phyloP scores from a whole-genome alignment of 345 rosid genomes.

The Eucalyptus marginata region DNA sequence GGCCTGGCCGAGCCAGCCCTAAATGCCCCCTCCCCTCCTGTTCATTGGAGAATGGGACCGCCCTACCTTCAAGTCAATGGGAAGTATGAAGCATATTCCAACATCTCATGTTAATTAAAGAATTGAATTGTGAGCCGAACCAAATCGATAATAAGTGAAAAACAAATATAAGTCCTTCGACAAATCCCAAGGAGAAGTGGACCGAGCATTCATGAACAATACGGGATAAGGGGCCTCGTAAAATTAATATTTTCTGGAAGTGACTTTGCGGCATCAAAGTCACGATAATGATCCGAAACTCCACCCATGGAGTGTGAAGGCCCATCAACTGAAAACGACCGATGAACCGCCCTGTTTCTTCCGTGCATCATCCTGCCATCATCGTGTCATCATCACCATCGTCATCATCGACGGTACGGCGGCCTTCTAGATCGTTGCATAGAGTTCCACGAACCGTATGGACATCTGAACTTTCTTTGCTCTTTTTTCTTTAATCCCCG shows the following conservation, averaged over 20 bases:
- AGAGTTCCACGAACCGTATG: not conserved
- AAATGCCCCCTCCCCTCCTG: too few species aligned
- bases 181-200: not conserved
- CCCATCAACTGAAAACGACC: not conserved
- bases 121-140: not conserved
- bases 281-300: not conserved
- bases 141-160: not conserved
- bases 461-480: not conserved
- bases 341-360: not conserved
- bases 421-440: not conserved
- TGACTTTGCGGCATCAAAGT: not conserved
- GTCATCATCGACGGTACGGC: not conserved
- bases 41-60: too few species aligned
- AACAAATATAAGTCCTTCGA: not conserved
- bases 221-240: not conserved
- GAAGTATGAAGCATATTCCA: too few species aligned
- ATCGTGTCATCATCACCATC: not conserved
- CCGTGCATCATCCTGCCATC: not conserved
- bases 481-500: not conserved
- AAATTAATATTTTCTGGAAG: not conserved
- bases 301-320: not conserved
- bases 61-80: too few species aligned
- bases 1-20: too few species aligned
- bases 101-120: too few species aligned
- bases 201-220: not conserved